Evolutionary conservation across 495 filamentous ascomycete genomes (phyloP), one percentile per base, ranked within the genome.

Genomic region (Cercophora samala): DNA sequence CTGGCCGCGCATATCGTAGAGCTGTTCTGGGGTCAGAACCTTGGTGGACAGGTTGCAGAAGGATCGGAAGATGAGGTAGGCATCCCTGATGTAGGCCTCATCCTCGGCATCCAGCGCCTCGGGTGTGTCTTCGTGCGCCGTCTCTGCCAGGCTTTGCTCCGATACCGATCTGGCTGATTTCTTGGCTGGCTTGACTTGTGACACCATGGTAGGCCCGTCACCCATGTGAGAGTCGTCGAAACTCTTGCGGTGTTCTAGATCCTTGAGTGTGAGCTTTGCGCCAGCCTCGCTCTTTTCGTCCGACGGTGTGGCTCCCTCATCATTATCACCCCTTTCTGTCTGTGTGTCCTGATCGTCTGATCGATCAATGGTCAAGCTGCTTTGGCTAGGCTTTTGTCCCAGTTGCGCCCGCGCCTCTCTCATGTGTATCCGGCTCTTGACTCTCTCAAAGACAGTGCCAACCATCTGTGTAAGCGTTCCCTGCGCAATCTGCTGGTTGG

Each of bases 401-500:
- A 86, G 71, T 67, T 81, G 87, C 51, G 74, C 70, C 54, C 83
- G 79, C 23, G 91, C 83, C 73, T 97, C 93, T 76, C 96, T 97
- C 81, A 92, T 87, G 64, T 92, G 87, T 63, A 97, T 78, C 42
- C 96, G 83, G n/a, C 85, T 86, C 73, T 93, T 94, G 58, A 98
- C 93, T 59, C 96, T 81, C 76, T 99, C 96, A 69, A 98, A 98
- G 2, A 99, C 95, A 18, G 95, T 98, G 63, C 93, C 92, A 5
- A 98, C 91, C 96, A 99, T 99, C 77, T 99, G 96, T 0, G 95
- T 97, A 60, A 99, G 80, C 3, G 96, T 97, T 0, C 93, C 95
- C 74, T 98, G 96, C 1, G 96, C 96, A 58, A 97, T 90, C 78
- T 96, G 93, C 79, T 99, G 96, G 72, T 98, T 97, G 32, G 89